phyloP scores from a whole-genome alignment of 441 rosid species.

The Rhodomyrtus psidioides region DNA sequence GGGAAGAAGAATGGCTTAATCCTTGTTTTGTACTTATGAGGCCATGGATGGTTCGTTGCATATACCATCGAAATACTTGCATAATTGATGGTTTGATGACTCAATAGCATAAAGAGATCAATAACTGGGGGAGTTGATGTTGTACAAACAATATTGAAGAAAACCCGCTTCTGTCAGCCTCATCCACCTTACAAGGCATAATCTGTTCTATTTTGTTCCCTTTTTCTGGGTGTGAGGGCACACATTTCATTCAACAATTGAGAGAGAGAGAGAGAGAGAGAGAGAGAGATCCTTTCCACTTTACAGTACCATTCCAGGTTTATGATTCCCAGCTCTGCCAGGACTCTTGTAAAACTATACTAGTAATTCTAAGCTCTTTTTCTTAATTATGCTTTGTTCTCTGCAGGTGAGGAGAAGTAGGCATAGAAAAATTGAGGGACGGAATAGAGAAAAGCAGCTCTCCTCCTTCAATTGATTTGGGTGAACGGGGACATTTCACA shows the following conservation, averaged over 20 bases:
- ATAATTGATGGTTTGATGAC: not conserved
- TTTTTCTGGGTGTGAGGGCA: not conserved
- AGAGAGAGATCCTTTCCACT: not conserved
- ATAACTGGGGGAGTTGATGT: not conserved
- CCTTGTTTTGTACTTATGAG: no score
- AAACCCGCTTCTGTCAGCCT: not conserved
- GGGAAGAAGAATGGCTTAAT: not conserved
- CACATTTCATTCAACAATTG: not conserved
- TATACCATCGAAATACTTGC: not conserved
- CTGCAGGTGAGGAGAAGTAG: not conserved
- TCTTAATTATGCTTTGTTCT: not conserved
- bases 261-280: no score
- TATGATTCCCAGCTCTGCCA: not conserved
- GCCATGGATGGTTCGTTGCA: not conserved
- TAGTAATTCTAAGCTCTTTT: not conserved
- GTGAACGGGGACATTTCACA: not conserved
- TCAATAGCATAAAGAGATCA: not conserved
- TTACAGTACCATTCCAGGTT: not conserved
- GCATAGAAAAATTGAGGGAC: not conserved
- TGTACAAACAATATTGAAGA: not conserved
- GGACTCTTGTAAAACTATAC: not conserved
- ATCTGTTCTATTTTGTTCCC: not conserved
- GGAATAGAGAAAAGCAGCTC: not conserved
- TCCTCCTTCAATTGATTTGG: not conserved
- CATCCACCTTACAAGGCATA: not conserved